phyloP scores from a whole-genome alignment of 768 basidiomycete genomes.

The Amanita pallidorosea region DNA sequence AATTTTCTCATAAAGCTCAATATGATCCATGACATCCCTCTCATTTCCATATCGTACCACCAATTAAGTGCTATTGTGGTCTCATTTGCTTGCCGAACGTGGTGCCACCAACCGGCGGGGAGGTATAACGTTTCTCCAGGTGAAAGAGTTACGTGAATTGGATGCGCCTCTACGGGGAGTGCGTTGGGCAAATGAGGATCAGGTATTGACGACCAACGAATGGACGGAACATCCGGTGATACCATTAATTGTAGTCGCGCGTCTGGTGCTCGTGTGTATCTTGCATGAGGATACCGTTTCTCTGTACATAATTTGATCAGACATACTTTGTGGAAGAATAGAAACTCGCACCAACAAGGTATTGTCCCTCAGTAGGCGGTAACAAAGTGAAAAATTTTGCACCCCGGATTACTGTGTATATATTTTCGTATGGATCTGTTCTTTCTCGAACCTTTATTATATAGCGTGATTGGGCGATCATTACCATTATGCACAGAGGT shows the following conservation, averaged over 20 bases:
- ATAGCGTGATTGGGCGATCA: slow-evolving; percentile 8
- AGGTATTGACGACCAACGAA: slow-evolving; percentile 77
- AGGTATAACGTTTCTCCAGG: slow-evolving; percentile 81
- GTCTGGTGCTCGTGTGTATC: slow-evolving; percentile 38
- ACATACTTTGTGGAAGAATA: neutral
- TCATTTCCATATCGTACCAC: slow-evolving; percentile 82
- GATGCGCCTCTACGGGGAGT: slow-evolving; percentile 43
- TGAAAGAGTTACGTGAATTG: slow-evolving; percentile 53
- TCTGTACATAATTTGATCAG: slow-evolving; percentile 24
- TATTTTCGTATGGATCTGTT: slow-evolving; percentile 85
- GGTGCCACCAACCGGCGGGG: slow-evolving; percentile 93
- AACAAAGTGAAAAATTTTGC: slow-evolving; percentile 78
- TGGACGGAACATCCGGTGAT: slow-evolving; percentile 22
- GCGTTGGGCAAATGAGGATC: slow-evolving; percentile 41
- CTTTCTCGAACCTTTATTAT: neutral
- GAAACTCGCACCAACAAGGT: slow-evolving; percentile 50
- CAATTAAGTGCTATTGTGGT: slow-evolving; percentile 70
- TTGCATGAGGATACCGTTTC: slow-evolving; percentile 54
- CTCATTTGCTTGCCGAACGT: slow-evolving; percentile 62
- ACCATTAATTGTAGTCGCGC: slow-evolving; percentile 20
- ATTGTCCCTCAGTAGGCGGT: slow-evolving; percentile 85
- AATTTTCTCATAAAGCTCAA: slow-evolving; percentile 39
- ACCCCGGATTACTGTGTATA: slow-evolving; percentile 81
- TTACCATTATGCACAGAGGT: slow-evolving; percentile 85
- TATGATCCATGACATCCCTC: slow-evolving; percentile 61